phyloP scores from a whole-genome alignment of 805 yeast species.

The Candida boleticola region DNA sequence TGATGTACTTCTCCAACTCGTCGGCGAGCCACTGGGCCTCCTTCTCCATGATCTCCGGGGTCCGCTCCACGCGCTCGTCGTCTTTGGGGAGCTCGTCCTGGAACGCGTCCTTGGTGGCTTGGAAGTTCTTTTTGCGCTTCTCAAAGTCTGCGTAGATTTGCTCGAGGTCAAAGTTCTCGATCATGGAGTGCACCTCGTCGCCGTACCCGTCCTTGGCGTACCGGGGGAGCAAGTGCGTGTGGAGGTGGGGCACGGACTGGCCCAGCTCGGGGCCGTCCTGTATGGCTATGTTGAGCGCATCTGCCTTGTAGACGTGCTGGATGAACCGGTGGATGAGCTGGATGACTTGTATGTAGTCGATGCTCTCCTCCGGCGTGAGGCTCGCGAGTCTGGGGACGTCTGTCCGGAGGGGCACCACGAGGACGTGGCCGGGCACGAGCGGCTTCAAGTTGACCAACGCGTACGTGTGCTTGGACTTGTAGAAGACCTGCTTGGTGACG shows the following conservation, averaged over 20 bases:
- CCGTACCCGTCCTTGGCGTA: slow-evolving; percentile 56
- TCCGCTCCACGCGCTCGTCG: slow-evolving; percentile 55
- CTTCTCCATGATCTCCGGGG: slow-evolving; percentile 60
- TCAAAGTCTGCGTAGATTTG: slow-evolving; percentile 24
- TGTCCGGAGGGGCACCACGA: slow-evolving; percentile 78
- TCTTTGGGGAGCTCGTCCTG: slow-evolving; percentile 39
- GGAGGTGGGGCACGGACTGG: slow-evolving; percentile 93
- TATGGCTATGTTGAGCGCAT: slow-evolving; percentile 82
- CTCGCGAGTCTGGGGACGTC: slow-evolving; percentile 63
- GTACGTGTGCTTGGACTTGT: slow-evolving; percentile 62
- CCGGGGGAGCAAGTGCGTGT: slow-evolving; percentile 91
- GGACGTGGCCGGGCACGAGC: slow-evolving; percentile 88
- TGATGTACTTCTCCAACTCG: slow-evolving; percentile 34
- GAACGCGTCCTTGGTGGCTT: slow-evolving; percentile 18
- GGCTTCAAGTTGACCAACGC: slow-evolving; percentile 93
- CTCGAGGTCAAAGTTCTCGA: slow-evolving; percentile 58
- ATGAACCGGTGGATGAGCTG: slow-evolving; percentile 72
- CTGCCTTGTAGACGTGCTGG: slow-evolving; percentile 67
- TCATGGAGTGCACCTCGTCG: slow-evolving; percentile 67
- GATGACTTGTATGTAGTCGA: slow-evolving; percentile 75
- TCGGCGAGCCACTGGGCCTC: slow-evolving; percentile 63
- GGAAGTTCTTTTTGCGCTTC: slow-evolving; percentile 21
- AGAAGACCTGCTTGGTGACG: slow-evolving; percentile 58
- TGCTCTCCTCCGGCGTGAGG: slow-evolving; percentile 65
- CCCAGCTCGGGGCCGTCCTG: slow-evolving; percentile 98